Conservation (phyloP, 805 yeast genomes). For the Starmera pachycereana region DNA sequence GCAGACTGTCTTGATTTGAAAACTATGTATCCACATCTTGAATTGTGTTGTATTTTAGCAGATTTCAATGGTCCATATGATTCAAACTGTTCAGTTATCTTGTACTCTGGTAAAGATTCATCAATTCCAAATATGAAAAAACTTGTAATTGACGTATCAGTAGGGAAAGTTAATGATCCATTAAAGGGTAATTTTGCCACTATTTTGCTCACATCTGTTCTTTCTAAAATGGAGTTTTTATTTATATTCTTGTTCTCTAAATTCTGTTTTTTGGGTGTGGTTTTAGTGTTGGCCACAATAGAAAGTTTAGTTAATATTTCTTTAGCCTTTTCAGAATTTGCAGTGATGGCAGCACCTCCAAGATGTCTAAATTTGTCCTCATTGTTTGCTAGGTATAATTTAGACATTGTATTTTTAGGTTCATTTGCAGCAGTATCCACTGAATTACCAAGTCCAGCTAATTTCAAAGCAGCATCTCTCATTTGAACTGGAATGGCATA, state of each 20-base stretch:
- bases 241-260: slow-evolving; percentile 3
- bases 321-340: slow-evolving; percentile 31
- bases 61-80: slow-evolving; percentile 37
- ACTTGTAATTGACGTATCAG: slow-evolving; percentile 34
- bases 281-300: slow-evolving; percentile 8
- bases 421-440: slow-evolving; percentile 24
- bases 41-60: slow-evolving; percentile 41
- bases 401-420: slow-evolving; percentile 42
- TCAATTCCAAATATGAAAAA: slow-evolving; percentile 71
- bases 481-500: slow-evolving; percentile 72
- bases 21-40: slow-evolving; percentile 56
- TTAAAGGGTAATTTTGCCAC: slow-evolving; percentile 59
- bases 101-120: slow-evolving; percentile 54
- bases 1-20: slow-evolving; percentile 42
- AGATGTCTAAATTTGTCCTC: slow-evolving; percentile 23
- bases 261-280: slow-evolving; percentile 4
- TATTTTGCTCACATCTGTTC: slow-evolving; percentile 39
- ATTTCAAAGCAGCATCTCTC: slow-evolving; percentile 69
- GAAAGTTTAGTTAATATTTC: slow-evolving; percentile 39
- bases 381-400: slow-evolving; percentile 45
- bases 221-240: slow-evolving; percentile 11
- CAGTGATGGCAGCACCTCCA: slow-evolving; percentile 27
- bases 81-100: slow-evolving; percentile 40
- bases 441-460: slow-evolving; percentile 41
- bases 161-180: slow-evolving; percentile 39